Evolutionary conservation across 208 protist species (phyloP).

Genomic region (Wallacemonas sp.): DNA sequence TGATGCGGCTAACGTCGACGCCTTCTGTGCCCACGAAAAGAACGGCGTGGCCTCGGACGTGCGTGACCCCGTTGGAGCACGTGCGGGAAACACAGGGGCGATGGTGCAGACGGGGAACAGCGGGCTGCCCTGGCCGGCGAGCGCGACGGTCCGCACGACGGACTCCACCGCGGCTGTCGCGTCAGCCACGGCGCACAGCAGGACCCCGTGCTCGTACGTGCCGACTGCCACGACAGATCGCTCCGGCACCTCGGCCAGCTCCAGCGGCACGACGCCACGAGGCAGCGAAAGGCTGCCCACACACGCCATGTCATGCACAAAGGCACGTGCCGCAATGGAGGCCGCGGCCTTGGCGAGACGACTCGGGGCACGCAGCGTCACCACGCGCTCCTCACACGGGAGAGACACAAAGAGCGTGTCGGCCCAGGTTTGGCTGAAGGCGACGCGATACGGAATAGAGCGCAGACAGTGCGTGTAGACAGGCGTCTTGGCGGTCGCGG

Average conservation of each 20-base stretch:
- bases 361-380: constrained; percentile 41
- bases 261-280: constrained; percentile 65
- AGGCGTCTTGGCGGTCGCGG: background rate
- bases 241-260: constrained; percentile 55
- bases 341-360: background rate
- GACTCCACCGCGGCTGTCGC: constrained; percentile 23
- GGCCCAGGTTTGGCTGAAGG: constrained; percentile 13
- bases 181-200: constrained; percentile 48
- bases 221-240: constrained; percentile 62
- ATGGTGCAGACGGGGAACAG: constrained; percentile 60
- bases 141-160: constrained; percentile 38
- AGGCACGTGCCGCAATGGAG: background rate
- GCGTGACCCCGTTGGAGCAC: background rate
- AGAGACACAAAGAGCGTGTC: constrained; percentile 55
- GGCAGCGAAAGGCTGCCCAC: constrained; percentile 38
- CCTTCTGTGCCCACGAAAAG: constrained; percentile 23
- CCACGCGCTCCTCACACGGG: constrained; percentile 74
- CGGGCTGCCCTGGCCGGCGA: constrained; percentile 39
- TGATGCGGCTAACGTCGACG: constrained; percentile 24
- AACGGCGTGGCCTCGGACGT: background rate
- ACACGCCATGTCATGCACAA: constrained; percentile 16
- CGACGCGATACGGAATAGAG: constrained; percentile 1
- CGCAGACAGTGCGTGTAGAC: constrained; percentile 14
- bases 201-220: constrained; percentile 66
- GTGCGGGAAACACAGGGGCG: constrained; percentile 41